These are phyloP conservation scores for Aaosphaeria arxii DNA, from an alignment of 2,329 filamentous ascomycete genomes.

Conservation along the genomic window DNA sequence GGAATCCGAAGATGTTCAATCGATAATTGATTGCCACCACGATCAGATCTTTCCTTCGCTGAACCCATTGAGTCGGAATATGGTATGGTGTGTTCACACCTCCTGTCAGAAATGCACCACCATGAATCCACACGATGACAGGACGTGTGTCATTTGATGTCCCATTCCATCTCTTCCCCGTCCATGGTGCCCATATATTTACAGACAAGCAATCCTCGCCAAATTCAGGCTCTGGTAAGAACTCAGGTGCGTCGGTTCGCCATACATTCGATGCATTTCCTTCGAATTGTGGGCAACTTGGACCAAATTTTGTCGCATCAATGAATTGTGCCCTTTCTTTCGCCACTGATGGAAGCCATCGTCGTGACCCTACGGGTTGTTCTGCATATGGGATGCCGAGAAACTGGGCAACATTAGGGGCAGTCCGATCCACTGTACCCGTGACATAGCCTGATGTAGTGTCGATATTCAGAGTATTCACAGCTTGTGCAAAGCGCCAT, in stretches of 20 bases:
- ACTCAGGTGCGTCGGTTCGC: constrained; percentile 22
- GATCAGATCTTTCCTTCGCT: constrained; percentile 35
- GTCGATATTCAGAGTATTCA: constrained; percentile 14
- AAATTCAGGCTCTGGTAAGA: constrained; percentile 16
- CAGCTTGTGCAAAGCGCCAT: constrained; percentile 9
- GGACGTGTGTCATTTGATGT: constrained; percentile 27
- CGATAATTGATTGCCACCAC: constrained; percentile 35
- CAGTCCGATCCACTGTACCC: constrained; percentile 30
- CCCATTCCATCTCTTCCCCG: constrained; percentile 2
- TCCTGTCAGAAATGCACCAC: constrained; percentile 46
- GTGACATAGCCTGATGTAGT: constrained; percentile 28
- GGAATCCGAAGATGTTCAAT: constrained; percentile 41
- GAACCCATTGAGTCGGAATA: constrained; percentile 21
- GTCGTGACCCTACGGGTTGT: constrained; percentile 25
- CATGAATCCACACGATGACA: constrained; percentile 49
- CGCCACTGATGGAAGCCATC: constrained; percentile 31
- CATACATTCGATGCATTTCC: constrained; percentile 16
- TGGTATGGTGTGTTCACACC: constrained; percentile 42
- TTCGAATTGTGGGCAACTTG: constrained; percentile 25
- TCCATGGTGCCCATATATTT: constrained; percentile 44
- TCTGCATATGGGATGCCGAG: constrained; percentile 39
- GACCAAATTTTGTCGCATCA: constrained; percentile 24
- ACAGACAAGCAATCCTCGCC: constrained; percentile 48
- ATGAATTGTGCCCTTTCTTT: constrained; percentile 17
- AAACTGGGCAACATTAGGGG: constrained; percentile 37